Base-by-base conservation (phyloP, 129 eudicot genomes). In the Centella asiatica region DNA sequence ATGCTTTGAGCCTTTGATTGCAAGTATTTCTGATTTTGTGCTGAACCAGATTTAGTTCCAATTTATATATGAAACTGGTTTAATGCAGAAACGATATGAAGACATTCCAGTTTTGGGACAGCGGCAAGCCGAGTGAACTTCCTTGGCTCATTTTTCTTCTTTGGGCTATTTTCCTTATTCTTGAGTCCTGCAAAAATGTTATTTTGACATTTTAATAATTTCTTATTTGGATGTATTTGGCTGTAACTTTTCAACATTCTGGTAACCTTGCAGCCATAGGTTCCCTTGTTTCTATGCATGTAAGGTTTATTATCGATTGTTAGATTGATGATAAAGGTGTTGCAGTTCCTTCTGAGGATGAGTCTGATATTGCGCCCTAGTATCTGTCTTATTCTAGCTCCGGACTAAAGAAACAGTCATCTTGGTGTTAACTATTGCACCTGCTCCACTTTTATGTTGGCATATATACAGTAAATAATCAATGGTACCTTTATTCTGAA, bases 21-120 rank as follows among this genome's bases (percentile, higher is more conserved):
- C 24, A 31, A 20, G 4, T 11, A 5, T 45, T 29, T 57, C 2
- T 20, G 2, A 33, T 64, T 26, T 18, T 5, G 26, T 75, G 32
- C 26, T 25, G 14, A 27, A 48, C 32, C 25, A 22, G 28, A 18
- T 51, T 51, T 24, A 7, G 22, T 54, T 65, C 53, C 62, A 67
- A 73, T 53, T n/a, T 46, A 26, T 44, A 6, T 8, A 29, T 65
- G 22, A 14, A 23, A 57, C 55, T 25, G 14, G 36, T 44, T 42
- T 67, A 29, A 15, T 78, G 80, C 88, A 87, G 95, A 88, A 88
- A 61, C 84, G 86, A 31, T 88, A 84, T 8, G 96, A 88, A 70
- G 96, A 88, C 76, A 88, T 88, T 60, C 33, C 93, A 67, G 93
- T 81, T 61, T 67, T 84, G 83, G 96, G 96, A 58, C 96, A 88